These are phyloP conservation scores for Stereocaulon alpinum DNA, from an alignment of 495 filamentous ascomycete genomes.

Conservation along the genomic window DNA sequence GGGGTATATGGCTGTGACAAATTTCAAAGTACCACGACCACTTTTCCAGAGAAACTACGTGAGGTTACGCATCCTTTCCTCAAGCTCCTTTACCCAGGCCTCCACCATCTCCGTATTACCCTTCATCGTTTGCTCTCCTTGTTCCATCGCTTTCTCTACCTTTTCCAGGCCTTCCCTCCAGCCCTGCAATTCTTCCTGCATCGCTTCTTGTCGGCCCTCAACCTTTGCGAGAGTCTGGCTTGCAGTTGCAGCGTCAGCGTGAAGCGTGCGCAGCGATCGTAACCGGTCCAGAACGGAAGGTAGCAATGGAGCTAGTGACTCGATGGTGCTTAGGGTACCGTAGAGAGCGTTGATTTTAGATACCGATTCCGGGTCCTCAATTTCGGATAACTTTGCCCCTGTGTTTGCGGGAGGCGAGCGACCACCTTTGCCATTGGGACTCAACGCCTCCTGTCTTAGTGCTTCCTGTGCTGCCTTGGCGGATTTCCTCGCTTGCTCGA, in stretches of 20 bases:
- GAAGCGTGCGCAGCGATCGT: conserved; percentile 70
- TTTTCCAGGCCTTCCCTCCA: conserved; percentile 77
- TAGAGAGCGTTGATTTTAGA: conserved; percentile 91
- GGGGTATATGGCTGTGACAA: conserved; percentile 8
- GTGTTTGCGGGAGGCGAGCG: background rate
- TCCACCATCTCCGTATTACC: conserved; percentile 73
- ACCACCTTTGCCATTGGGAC: background rate
- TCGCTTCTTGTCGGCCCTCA: conserved; percentile 71
- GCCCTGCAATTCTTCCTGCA: conserved; percentile 69
- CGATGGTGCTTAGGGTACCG: conserved; percentile 77
- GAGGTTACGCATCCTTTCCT: conserved; percentile 57
- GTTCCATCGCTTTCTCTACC: conserved; percentile 61
- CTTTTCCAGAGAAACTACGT: background rate
- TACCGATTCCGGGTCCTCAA: conserved; percentile 47
- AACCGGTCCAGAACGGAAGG: conserved; percentile 80
- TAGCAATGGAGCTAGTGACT: conserved; percentile 72
- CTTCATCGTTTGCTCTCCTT: conserved; percentile 57
- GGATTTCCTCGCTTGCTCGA: conserved; percentile 60
- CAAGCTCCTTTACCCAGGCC: conserved; percentile 80
- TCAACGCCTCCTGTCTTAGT: conserved; percentile 27
- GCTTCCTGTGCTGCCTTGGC: conserved; percentile 58
- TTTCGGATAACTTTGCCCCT: background rate
- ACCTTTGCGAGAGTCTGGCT: conserved; percentile 65
- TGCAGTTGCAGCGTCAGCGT: conserved; percentile 79
- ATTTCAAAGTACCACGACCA: background rate